These are phyloP conservation scores for Jacaranda mimosifolia DNA, from an alignment of 257 asterid genomes.

Conservation along the genomic window DNA sequence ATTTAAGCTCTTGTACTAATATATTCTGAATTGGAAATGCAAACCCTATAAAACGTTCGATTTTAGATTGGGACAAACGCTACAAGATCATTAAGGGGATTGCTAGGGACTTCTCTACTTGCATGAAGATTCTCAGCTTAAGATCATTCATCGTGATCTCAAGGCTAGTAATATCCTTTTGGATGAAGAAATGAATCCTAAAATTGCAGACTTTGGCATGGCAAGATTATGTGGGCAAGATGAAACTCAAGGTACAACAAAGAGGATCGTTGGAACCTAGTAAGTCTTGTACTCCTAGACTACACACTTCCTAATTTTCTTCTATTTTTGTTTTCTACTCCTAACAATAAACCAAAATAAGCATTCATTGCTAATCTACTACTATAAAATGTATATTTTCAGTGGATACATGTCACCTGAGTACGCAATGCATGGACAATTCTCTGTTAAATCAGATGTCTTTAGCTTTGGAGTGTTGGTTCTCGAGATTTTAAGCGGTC, in stretches of 20 bases:
- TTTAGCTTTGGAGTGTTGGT: slow-evolving; percentile 55
- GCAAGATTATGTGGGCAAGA: slow-evolving; percentile 48
- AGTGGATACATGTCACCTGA: slow-evolving; percentile 62
- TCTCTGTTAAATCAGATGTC: slow-evolving; percentile 56
- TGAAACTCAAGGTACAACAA: slow-evolving; percentile 50
- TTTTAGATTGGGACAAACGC: slow-evolving; percentile 51
- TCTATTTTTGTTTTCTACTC: too few species aligned
- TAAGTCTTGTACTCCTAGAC: slow-evolving; percentile 30
- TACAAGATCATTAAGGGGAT: slow-evolving; percentile 54
- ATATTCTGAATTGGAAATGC: background rate
- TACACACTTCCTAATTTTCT: too few species aligned
- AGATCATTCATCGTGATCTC: slow-evolving; percentile 60
- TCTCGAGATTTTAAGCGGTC: slow-evolving; percentile 51
- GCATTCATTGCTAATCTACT: background rate
- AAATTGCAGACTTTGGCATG: slow-evolving; percentile 67
- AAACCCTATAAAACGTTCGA: slow-evolving; percentile 19
- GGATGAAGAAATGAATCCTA: slow-evolving; percentile 59
- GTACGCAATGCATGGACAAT: slow-evolving; percentile 45
- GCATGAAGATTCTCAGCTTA: slow-evolving; percentile 57
- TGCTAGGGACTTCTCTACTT: slow-evolving; percentile 55
- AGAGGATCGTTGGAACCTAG: slow-evolving; percentile 59
- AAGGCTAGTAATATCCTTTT: slow-evolving; percentile 55
- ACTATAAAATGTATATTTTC: background rate
- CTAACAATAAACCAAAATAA: too few species aligned
- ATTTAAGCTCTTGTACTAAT: background rate